These are phyloP conservation scores for Rhododendron griersonianum DNA, from an alignment of 148 eudicot species.

Conservation along the genomic window DNA sequence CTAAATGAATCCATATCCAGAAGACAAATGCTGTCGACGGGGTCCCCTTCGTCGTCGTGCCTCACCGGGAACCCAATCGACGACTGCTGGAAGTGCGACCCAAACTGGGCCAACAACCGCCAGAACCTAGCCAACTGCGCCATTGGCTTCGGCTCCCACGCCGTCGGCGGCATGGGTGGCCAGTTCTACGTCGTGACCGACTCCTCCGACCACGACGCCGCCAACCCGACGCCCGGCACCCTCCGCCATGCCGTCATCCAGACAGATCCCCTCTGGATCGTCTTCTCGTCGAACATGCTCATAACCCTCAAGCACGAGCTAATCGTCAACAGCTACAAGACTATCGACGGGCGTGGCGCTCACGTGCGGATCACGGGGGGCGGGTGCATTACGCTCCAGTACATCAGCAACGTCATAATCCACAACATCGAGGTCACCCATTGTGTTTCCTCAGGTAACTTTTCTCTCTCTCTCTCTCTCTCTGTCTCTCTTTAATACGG, in stretches of 20 bases:
- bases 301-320: slow-evolving; percentile 55
- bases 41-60: slow-evolving; percentile 17
- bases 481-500: no score
- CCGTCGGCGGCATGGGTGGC: slow-evolving; percentile 60
- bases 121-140: slow-evolving; percentile 55
- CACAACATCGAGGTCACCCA: slow-evolving; percentile 52
- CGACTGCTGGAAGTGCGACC: slow-evolving; percentile 68
- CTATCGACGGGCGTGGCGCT: slow-evolving; percentile 60
- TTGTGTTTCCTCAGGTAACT: slow-evolving; percentile 41
- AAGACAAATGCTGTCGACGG: slow-evolving; percentile 37
- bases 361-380: slow-evolving; percentile 55
- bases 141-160: slow-evolving; percentile 46
- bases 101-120: slow-evolving; percentile 50
- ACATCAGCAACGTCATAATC: slow-evolving; percentile 47
- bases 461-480: neutral
- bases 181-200: slow-evolving; percentile 53
- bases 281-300: slow-evolving; percentile 43
- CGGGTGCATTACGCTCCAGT: slow-evolving; percentile 60
- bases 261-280: slow-evolving; percentile 55
- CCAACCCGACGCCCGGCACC: slow-evolving; percentile 46
- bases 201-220: slow-evolving; percentile 58
- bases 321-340: slow-evolving; percentile 41
- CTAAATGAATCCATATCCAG: slow-evolving; percentile 65
- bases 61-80: slow-evolving; percentile 60
- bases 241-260: slow-evolving; percentile 49